These are phyloP conservation scores for Populus alba DNA, from an alignment of 345 rosid genomes.

Conservation along the genomic window DNA sequence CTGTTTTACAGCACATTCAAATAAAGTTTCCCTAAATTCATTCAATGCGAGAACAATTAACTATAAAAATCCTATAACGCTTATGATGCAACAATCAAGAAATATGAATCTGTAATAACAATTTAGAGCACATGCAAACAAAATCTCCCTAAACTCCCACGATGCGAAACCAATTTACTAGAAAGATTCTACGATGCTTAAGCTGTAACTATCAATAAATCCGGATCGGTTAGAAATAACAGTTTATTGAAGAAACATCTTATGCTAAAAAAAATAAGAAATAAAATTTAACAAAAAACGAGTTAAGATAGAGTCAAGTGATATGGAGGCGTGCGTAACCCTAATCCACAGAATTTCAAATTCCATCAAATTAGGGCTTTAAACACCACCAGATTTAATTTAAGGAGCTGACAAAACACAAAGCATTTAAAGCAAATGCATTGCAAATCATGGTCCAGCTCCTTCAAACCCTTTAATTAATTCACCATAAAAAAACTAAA, in stretches of 20 bases:
- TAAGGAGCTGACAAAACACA: constrained; percentile 24
- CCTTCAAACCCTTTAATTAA: not conserved
- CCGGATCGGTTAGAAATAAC: not conserved
- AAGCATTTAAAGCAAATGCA: constrained; percentile 19
- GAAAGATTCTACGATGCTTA: too few relatives aligned
- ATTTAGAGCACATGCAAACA: too few relatives aligned
- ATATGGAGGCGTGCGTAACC: constrained; percentile 43
- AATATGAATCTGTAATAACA: too few relatives aligned
- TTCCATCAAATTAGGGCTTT: constrained; percentile 34
- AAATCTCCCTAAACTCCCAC: too few relatives aligned
- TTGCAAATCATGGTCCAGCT: constrained; percentile 12
- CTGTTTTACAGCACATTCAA: too few relatives aligned
- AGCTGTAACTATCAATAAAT: too few relatives aligned
- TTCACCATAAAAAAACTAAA: not conserved
- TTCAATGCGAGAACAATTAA: too few relatives aligned
- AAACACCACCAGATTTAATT: constrained; percentile 33
- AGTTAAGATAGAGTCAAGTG: not conserved
- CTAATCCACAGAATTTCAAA: constrained; percentile 6
- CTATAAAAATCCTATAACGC: too few relatives aligned
- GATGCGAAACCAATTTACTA: too few relatives aligned
- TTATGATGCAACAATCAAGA: too few relatives aligned
- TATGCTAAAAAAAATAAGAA: not conserved
- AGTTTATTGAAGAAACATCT: not conserved
- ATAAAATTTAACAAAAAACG: not conserved
- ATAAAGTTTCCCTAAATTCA: too few relatives aligned